These are phyloP conservation scores for Jacaranda copaia DNA, from an alignment of 257 asterid genomes.

Conservation along the genomic window DNA sequence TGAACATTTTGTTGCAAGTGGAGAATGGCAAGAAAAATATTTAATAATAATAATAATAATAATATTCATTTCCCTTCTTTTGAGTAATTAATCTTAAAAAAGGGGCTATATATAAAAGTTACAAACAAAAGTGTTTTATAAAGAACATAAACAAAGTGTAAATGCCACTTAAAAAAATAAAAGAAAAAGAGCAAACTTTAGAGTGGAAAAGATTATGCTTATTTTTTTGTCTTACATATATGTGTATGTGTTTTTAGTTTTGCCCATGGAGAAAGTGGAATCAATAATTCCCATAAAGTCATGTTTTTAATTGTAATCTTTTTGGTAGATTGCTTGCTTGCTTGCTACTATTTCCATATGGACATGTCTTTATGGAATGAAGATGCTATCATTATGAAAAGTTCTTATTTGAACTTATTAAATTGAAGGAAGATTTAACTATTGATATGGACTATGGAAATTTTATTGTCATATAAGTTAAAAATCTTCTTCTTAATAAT, in stretches of 20 bases:
- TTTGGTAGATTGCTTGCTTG: neutral
- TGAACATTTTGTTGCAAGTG: neutral
- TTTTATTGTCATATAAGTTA: neutral
- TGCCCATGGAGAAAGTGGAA: neutral
- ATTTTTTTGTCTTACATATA: too few relatives aligned
- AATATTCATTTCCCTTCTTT: neutral
- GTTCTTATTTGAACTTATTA: neutral
- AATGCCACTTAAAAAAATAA: neutral
- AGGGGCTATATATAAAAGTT: too few relatives aligned
- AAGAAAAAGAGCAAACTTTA: too few relatives aligned
- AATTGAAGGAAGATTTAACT: neutral
- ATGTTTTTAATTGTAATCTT: neutral
- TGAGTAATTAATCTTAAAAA: neutral
- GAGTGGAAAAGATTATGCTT: neutral
- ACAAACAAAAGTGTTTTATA: neutral
- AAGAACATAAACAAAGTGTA: neutral
- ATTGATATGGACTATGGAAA: neutral
- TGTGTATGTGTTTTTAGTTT: too few relatives aligned
- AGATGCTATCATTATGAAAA: neutral
- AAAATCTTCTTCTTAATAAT: neutral
- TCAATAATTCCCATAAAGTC: neutral
- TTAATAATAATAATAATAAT: neutral
- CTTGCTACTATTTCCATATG: too few relatives aligned
- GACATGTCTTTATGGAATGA: too few relatives aligned
- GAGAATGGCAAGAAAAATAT: neutral